phyloP scores from a whole-genome alignment of 1,139 yeast genomes.

The Geotrichum histeridarum region DNA sequence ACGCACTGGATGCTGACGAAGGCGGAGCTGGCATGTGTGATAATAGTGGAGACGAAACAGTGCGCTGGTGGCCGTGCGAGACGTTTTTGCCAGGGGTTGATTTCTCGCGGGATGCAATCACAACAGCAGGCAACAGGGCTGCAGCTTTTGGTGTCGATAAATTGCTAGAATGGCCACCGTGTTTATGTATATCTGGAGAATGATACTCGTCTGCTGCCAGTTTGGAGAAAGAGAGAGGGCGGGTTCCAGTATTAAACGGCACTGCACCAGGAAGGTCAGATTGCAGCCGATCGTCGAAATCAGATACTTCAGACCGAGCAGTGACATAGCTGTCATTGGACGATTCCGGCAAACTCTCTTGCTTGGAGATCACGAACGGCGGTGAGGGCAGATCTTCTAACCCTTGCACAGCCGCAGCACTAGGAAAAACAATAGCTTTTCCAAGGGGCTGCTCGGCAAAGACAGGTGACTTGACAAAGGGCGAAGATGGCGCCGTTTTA shows the following conservation, averaged over 20 bases:
- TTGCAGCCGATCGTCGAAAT: neutral
- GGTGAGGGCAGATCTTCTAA: slow-evolving; percentile 4
- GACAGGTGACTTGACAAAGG: too few species aligned
- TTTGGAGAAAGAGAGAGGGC: too few species aligned
- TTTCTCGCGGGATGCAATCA: slow-evolving; percentile 1
- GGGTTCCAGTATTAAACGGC: too few species aligned
- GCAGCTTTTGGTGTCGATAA: neutral
- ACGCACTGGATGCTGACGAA: slow-evolving; percentile 4
- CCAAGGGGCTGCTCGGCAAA: neutral
- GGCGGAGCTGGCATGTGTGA: slow-evolving; percentile 18
- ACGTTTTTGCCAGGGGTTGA: neutral
- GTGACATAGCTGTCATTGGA: slow-evolving; percentile 14
- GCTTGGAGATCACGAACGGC: slow-evolving; percentile 6
- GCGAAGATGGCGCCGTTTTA: too few species aligned
- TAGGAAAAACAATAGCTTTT: neutral
- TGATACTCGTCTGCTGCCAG: too few species aligned
- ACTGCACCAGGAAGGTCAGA: too few species aligned
- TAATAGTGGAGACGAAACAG: slow-evolving; percentile 16
- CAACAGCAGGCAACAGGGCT: slow-evolving; percentile 5
- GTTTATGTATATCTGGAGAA: too few species aligned
- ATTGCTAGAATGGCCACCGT: too few species aligned
- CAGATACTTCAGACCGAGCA: neutral
- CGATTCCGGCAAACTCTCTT: neutral
- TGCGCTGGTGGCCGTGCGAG: slow-evolving; percentile 12
- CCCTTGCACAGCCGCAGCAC: neutral